A percentile compares a stretch with the other conserved stretches of the same genome.
phyloP scores from a whole-genome alignment of 225 moss, liverwort and hornwort species.

The Bryum argenteum region DNA sequence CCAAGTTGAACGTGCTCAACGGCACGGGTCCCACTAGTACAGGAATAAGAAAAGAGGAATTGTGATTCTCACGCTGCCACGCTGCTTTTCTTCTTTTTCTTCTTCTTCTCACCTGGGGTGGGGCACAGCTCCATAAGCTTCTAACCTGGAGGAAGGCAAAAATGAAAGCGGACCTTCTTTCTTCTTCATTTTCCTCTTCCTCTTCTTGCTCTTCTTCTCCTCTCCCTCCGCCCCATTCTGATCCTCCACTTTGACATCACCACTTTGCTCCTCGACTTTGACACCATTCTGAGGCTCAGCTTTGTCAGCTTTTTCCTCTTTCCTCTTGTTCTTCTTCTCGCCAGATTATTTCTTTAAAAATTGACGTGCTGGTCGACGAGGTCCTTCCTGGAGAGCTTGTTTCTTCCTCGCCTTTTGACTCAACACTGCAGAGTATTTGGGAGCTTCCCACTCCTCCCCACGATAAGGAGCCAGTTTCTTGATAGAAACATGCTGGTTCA shows the following conservation, averaged over 20 bases:
- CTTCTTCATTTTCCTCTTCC: conserved; percentile 66
- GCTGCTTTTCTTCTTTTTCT: conserved; percentile 29
- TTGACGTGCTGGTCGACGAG: conserved; percentile 28
- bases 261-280: neutral
- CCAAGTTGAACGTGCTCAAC: too few species aligned
- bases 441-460: conserved; percentile 81
- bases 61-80: conserved; percentile 31
- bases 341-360: conserved; percentile 36
- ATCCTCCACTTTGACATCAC: neutral
- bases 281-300: neutral
- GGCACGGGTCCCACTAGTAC: too few species aligned
- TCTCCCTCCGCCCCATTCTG: conserved; percentile 27
- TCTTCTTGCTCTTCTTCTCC: conserved; percentile 69
- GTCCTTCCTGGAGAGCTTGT: conserved; percentile 55
- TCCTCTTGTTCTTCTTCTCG: conserved; percentile 26
- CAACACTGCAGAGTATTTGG: conserved; percentile 46
- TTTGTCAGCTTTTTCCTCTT: too few species aligned
- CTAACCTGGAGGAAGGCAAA: conserved; percentile 49
- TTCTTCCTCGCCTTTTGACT: conserved; percentile 76
- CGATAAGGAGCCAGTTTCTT: conserved; percentile 91
- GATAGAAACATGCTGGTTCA: conserved; percentile 89
- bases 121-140: conserved; percentile 50
- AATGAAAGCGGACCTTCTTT: conserved; percentile 42
- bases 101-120: conserved; percentile 41
- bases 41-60: neutral